Base-by-base conservation (phyloP, 208 protist genomes). In the Ichthyophonus hoferi region DNA sequence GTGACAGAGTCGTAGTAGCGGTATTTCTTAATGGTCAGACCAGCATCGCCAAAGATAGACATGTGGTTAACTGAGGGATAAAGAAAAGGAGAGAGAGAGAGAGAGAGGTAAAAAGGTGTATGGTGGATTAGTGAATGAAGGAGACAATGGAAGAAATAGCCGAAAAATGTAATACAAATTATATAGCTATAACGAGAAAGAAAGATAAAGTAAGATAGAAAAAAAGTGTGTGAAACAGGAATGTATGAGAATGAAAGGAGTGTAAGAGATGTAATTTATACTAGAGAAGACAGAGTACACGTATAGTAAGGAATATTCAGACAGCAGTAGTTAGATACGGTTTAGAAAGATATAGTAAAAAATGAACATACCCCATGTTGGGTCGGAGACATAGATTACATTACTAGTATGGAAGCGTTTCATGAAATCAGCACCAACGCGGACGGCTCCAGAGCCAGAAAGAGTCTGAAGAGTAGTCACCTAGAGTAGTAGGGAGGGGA, bases 371-470 rank as follows among this genome's bases (percentile, higher is more conserved):
- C 91, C 90, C 95, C 96, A 96, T 1, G 96, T 96, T 67, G 95
- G 95, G 42, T 94, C 58, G 31, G 95, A 93, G 7, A 96, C 50
- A 87, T 96, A 96, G 79, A 76, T 35, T 31, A 24, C n/a, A 40
- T 40, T 88, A 79, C 0, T 91, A 14, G 39, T 38, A 79, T 95
- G 58, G 79, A 92, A 94, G n/a, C 88, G 81, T 3, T 81, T 78
- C 7, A 97, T 40, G 77, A 97, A 97, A 33, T 94, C 89, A 1
- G 90, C 92, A 42, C 83, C 93, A 0, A 98, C 17, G 37, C 95
- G 90, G 0, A 98, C 79, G 7, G 95, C 91, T 77, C 97, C 97
- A 34, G 96, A 97, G 58, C 97, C 97, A 33, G 96, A 97, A 2
- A 98, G 43, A 12, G 92, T 89, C 90, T 98, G 97, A n/a, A 94